phyloP scores from a whole-genome alignment of 129 eudicot genomes.

The Arctium minus region DNA sequence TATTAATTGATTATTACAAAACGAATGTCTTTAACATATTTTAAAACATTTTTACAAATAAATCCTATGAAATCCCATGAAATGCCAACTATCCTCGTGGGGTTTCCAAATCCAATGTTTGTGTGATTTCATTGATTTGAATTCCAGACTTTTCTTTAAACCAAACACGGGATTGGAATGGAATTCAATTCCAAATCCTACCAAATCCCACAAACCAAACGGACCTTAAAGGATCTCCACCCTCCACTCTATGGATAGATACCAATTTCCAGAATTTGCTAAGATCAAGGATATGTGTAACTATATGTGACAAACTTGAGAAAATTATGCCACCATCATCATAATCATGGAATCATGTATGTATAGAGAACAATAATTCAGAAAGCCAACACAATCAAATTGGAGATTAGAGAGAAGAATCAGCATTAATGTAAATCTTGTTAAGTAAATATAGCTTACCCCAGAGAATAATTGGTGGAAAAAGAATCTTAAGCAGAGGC shows the following conservation, averaged over 20 bases:
- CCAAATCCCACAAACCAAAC: not conserved
- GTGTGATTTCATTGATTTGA: not conserved
- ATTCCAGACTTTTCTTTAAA: not conserved
- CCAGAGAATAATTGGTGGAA: constrained; percentile 36
- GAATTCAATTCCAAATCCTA: not conserved
- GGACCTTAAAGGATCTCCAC: not conserved
- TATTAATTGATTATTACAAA: not conserved
- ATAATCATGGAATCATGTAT: not conserved
- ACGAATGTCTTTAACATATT: not conserved
- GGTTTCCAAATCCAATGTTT: not conserved
- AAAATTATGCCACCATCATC: not conserved
- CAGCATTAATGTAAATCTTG: not conserved
- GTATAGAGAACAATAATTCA: not conserved
- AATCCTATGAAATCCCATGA: not conserved
- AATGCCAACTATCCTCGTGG: not conserved
- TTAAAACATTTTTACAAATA: not conserved
- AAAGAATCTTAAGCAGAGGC: constrained; percentile 33
- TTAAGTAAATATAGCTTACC: constrained; percentile 16
- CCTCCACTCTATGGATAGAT: not conserved
- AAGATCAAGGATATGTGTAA: not conserved
- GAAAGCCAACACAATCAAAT: not conserved
- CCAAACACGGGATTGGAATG: not conserved
- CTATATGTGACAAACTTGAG: not conserved
- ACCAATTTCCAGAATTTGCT: not conserved
- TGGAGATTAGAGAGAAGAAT: not conserved